Conservation (phyloP, 768 basidiomycete genomes). For the Lactifluus echinatus region DNA sequence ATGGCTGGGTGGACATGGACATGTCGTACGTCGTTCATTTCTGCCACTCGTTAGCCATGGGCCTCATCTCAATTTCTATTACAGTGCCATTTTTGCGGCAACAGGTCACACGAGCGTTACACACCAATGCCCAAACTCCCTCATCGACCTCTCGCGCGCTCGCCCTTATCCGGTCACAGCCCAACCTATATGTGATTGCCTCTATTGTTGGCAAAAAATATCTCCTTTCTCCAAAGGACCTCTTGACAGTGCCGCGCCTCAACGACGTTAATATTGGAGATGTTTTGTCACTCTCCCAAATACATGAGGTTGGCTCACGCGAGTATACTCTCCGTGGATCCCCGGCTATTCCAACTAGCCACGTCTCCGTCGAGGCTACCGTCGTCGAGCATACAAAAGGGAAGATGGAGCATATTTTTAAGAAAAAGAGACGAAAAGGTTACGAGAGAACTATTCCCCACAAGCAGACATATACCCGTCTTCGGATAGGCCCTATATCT, state of each 20-base stretch:
- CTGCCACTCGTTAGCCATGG: background rate
- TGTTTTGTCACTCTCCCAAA: constrained; percentile 68
- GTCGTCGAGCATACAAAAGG: constrained; percentile 98
- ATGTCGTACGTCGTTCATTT: constrained; percentile 8
- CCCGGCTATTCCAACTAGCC: constrained; percentile 54
- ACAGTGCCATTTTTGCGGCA: constrained; percentile 16
- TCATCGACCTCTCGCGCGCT: constrained; percentile 49
- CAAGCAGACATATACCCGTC: constrained; percentile 93
- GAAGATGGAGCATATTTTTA: constrained; percentile 82
- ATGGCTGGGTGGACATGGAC: constrained; percentile 12
- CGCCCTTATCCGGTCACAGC: constrained; percentile 79
- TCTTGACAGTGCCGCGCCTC: constrained; percentile 89
- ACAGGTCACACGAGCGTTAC: constrained; percentile 25
- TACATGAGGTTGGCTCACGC: constrained; percentile 92
- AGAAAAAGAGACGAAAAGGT: constrained; percentile 98
- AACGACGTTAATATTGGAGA: constrained; percentile 83
- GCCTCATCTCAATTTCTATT: background rate
- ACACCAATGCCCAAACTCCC: constrained; percentile 25
- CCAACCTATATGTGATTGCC: constrained; percentile 87
- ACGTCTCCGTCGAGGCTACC: constrained; percentile 73
- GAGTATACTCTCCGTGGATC: constrained; percentile 86
- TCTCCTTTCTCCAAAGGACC: constrained; percentile 81
- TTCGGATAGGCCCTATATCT: constrained; percentile 83
- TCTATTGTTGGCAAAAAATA: constrained; percentile 82
- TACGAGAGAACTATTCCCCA: constrained; percentile 90